Base-by-base conservation (phyloP, 257 asterid genomes). In the Solanum pimpinellifolium region DNA sequence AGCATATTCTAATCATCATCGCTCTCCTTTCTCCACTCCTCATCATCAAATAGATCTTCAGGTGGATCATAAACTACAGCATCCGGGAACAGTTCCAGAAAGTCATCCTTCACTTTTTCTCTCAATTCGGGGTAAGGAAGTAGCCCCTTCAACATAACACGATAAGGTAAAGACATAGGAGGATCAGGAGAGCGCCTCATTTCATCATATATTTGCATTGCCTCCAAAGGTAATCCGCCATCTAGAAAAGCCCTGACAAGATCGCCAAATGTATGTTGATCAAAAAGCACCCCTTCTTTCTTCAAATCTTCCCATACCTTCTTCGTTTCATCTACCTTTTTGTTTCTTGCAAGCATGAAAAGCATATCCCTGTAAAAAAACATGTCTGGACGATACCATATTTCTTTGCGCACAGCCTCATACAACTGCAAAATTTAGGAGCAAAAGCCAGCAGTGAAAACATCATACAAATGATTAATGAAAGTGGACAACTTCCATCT, bases 251-350 rank as follows among this genome's bases (percentile, higher is more conserved):
- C 98, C 92, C 98, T 91, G 47, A 97, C 76, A n/a, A 97, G 94
- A 87, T 95, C 98, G 59, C 99, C 98, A 88, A 95, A 97, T 4
- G 98, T 97, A 81, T 94, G 99, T 91, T 97, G 99, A 90, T 97
- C 98, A 72, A 97, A 97, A 90, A 91, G 95, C 65, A 97, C 96
- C 83, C 88, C 92, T 91, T 97, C 98, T 39, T 89, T 90, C 91
- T 92, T 94, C 78, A 97, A 78, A 91, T 97, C 98, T n/a, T 75
- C 92, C 98, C 99, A 97, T 18, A 97, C 98, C 85, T 65, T 90
- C 76, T 90, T 90, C 33, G 96, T 87, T 90, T 94, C 96, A 5
- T 93, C 98, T 31, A 92, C 92, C 87, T 83, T 92, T 86, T 92
- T 93, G 93, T 95, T 97, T 90, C 98, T 93, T 31, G 99, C 96